Evolutionary conservation across 768 basidiomycete genomes (phyloP), one percentile per base, ranked within the genome.

Genomic region (Leccinum truebloodii): DNA sequence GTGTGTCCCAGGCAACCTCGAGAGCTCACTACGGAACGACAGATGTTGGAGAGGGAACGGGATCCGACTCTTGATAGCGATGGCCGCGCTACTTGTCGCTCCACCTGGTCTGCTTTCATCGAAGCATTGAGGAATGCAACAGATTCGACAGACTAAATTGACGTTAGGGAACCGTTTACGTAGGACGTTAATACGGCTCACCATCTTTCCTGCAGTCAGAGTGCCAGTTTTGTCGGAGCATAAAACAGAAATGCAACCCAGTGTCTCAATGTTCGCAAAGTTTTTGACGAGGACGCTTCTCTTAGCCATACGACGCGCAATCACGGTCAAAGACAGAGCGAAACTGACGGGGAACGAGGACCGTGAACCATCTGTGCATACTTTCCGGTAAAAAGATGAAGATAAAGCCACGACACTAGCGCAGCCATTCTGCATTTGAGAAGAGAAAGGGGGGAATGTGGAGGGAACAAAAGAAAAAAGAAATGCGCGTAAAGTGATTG

Each of bases 211-310:
- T 34, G 78, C 69, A 0, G 79, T 83, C 28, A 84, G 73, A 1
- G 79, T 82, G 24, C 80, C 80, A 2, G 80, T 80, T 66, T 85
- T 85, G 73, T 85, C 83, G 8, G 80, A 80, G 67, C 81, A 82
- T 16, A 85, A 60, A 48, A 82, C 77, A 7, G 79, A 78, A 70
- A 85, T 81, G 30, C 76, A 73, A 4, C 83, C 83, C 34, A 84
- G 74, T 1, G 81, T 81, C 64, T 84, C 83, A 54, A 84, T 79
- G 3, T 80, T 83, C 41, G 79, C 78, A 53, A 84, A 68, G 28
- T 78, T 79, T 63, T 83, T 83, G 59, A 82, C 81, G 46, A 81
- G 68, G 9, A 81, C 77, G 22, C 77, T 79, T 26, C 80, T 72
- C 52, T 75, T 73, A 12, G 81, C 80, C 68, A 85, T 80, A 54